A percentile compares a stretch with the other conserved stretches of the same genome.
phyloP scores from a whole-genome alignment of 2,329 filamentous ascomycete genomes.

The Aspergillus novoparasiticus region DNA sequence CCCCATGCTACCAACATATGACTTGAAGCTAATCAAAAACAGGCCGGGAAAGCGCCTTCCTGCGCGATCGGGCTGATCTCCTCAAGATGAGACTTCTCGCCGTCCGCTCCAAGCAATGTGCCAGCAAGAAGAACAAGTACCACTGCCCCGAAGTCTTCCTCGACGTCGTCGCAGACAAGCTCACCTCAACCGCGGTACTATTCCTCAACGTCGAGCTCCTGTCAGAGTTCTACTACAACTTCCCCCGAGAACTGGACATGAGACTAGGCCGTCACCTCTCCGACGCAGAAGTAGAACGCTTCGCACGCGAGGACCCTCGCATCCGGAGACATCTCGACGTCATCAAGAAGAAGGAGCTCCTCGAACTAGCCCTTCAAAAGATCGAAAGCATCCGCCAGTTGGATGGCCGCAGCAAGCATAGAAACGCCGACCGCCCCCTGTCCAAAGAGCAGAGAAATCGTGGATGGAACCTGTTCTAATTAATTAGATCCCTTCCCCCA shows the following conservation, averaged over 20 bases:
- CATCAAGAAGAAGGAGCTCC: constrained; percentile 85
- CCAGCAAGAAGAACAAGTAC: constrained; percentile 84
- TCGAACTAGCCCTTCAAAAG: constrained; percentile 92
- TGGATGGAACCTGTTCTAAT: constrained; percentile 50
- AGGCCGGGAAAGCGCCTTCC: constrained; percentile 92
- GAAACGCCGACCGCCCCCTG: constrained; percentile 41
- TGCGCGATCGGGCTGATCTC: constrained; percentile 86
- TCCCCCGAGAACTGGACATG: constrained; percentile 87
- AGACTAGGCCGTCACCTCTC: constrained; percentile 80
- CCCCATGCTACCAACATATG: not conserved
- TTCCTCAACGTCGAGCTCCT: constrained; percentile 97
- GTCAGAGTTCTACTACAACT: constrained; percentile 97
- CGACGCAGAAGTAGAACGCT: constrained; percentile 79
- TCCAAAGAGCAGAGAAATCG: constrained; percentile 41
- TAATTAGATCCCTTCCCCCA: not conserved
- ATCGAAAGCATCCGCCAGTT: constrained; percentile 88
- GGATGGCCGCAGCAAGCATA: constrained; percentile 71
- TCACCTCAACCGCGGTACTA: constrained; percentile 90
- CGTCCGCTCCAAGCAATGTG: constrained; percentile 88
- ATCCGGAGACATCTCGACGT: constrained; percentile 87
- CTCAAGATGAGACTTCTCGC: constrained; percentile 88
- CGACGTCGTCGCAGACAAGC: constrained; percentile 93
- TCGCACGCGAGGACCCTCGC: constrained; percentile 91
- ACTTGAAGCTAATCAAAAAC: constrained; percentile 13
- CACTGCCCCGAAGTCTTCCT: constrained; percentile 96